Evolutionary conservation across 441 rosid genomes (phyloP).

Genomic region (Kokia cookei): DNA sequence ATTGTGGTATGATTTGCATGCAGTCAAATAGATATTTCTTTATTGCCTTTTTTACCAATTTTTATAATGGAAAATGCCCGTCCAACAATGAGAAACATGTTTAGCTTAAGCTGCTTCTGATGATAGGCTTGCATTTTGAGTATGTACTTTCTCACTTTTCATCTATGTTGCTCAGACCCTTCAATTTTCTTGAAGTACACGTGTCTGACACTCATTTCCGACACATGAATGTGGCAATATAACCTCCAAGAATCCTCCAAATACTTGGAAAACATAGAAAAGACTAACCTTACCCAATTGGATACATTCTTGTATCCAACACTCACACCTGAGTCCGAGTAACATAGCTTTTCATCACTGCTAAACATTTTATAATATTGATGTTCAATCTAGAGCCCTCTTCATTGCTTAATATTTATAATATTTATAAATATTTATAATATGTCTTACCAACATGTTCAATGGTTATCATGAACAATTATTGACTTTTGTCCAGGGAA

Average conservation of each 20-base stretch:
- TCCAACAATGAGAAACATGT: not conserved
- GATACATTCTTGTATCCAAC: no score
- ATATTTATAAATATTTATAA: no score
- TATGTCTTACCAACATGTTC: not conserved
- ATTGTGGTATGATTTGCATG: not conserved
- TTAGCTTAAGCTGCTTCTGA: not conserved
- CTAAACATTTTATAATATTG: not conserved
- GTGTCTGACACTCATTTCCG: no score
- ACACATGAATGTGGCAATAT: no score
- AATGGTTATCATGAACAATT: not conserved
- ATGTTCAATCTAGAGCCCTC: not conserved
- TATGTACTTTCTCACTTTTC: not conserved
- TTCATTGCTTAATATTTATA: no score
- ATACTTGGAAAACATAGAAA: no score
- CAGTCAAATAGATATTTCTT: not conserved
- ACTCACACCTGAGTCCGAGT: no score
- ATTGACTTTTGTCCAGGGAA: constrained; percentile 49
- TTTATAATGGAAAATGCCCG: not conserved
- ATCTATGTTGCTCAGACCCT: no score
- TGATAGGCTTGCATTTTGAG: not conserved
- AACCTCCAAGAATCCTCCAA: no score
- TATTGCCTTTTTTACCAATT: not conserved
- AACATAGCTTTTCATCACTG: not conserved
- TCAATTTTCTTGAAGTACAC: no score
- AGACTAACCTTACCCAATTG: no score